Evolutionary conservation across 2,329 filamentous ascomycete species (phyloP).

Genomic region (Ascochyta fabae): DNA sequence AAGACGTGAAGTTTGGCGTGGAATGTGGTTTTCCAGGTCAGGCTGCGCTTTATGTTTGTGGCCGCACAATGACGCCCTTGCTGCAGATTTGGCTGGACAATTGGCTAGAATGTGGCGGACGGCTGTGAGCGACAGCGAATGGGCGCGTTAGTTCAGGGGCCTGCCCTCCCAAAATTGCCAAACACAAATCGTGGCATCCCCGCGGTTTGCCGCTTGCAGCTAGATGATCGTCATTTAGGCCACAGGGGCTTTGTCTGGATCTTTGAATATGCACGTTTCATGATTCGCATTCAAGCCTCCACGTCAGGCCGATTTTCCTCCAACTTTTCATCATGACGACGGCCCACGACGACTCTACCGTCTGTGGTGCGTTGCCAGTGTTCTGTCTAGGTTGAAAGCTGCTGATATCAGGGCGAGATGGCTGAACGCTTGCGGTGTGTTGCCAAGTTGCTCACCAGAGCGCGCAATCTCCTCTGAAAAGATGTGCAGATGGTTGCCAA

Average conservation of each 20-base stretch:
- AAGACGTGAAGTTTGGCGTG: conserved; percentile 1
- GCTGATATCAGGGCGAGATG: conserved; percentile 78
- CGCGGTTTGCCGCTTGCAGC: conserved; percentile 5
- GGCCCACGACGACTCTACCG: conserved; percentile 2
- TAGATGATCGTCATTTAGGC: conserved; percentile 11
- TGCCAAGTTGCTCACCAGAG: conserved; percentile 78
- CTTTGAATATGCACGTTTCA: background rate
- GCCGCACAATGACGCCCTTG: conserved; percentile 19
- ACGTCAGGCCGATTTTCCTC: conserved; percentile 1
- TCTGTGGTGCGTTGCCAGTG: conserved; percentile 18
- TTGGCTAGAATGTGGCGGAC: conserved; percentile 15
- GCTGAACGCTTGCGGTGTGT: conserved; percentile 80
- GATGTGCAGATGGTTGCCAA: conserved; percentile 78
- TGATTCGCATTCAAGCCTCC: background rate
- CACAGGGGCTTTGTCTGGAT: conserved; percentile 9
- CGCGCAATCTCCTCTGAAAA: conserved; percentile 80
- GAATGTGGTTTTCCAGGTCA: conserved; percentile 8
- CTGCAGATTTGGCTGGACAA: conserved; percentile 14
- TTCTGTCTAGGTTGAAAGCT: conserved; percentile 74
- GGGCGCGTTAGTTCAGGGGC: conserved; percentile 12
- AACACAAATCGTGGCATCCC: conserved; percentile 11
- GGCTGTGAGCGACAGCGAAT: conserved; percentile 8
- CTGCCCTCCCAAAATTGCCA: background rate
- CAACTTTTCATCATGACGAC: background rate
- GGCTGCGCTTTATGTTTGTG: conserved; percentile 5